These are phyloP conservation scores for Metarhizium rileyi DNA, from an alignment of 2,329 filamentous ascomycete species.

Conservation along the genomic window DNA sequence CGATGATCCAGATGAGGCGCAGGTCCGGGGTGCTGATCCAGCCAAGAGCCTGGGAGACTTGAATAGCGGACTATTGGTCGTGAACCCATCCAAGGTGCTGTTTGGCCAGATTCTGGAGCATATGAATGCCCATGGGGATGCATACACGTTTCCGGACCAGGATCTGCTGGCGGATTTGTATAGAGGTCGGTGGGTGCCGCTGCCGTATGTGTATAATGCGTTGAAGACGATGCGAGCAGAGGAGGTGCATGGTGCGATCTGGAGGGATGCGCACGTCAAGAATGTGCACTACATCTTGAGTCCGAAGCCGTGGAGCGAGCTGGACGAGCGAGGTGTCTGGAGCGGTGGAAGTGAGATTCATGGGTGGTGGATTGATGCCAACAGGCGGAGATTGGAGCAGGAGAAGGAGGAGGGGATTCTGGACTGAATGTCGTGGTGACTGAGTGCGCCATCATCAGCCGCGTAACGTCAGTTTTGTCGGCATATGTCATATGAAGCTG, in stretches of 20 bases:
- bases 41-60: constrained; percentile 28
- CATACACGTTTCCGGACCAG: constrained; percentile 51
- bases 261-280: constrained; percentile 48
- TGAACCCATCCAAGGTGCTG: constrained; percentile 38
- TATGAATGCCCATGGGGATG: constrained; percentile 36
- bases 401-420: constrained; percentile 31
- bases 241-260: constrained; percentile 44
- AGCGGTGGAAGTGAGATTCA: constrained; percentile 38
- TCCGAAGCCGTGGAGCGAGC: constrained; percentile 52
- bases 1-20: constrained; percentile 33
- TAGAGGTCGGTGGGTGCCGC: constrained; percentile 42
- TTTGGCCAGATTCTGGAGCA: constrained; percentile 41
- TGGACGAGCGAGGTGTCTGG: constrained; percentile 32
- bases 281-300: constrained; percentile 52
- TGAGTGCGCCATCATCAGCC: too few species aligned
- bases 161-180: constrained; percentile 47
- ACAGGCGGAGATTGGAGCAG: constrained; percentile 30
- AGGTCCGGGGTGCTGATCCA: constrained; percentile 35
- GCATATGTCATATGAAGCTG: too few species aligned
- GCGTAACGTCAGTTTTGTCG: too few species aligned
- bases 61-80: constrained; percentile 48
- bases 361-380: constrained; percentile 45
- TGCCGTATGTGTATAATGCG: constrained; percentile 54
- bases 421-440: constrained; percentile 5
- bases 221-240: constrained; percentile 49